Conservation (phyloP, 179 eudicot species). For the Spergularia azorica region DNA sequence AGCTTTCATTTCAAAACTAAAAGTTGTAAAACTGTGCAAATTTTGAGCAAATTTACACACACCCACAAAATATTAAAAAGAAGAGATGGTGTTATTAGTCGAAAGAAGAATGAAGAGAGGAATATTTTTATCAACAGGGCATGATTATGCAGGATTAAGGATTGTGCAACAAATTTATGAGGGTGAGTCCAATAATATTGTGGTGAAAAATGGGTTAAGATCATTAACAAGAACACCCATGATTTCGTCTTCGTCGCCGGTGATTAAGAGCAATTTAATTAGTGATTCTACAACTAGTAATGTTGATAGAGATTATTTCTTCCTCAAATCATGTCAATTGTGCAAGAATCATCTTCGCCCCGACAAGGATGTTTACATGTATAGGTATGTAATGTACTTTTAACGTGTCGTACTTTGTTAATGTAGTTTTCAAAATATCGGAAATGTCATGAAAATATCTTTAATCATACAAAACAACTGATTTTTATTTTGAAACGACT, state of each 20-base stretch:
- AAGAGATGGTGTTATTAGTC: slow-evolving; percentile 11
- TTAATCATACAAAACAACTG: too few species aligned
- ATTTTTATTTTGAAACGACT: too few species aligned
- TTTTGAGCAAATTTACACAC: background rate
- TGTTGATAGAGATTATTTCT: slow-evolving; percentile 7
- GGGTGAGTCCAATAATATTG: slow-evolving; percentile 24
- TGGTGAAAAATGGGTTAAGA: slow-evolving; percentile 32
- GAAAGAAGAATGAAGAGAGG: slow-evolving; percentile 7
- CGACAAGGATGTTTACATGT: slow-evolving; percentile 36
- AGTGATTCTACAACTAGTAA: background rate
- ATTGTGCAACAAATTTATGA: slow-evolving; percentile 24
- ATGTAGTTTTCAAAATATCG: too few species aligned
- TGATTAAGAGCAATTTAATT: slow-evolving; percentile 1
- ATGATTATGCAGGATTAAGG: slow-evolving; percentile 20
- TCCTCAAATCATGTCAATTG: slow-evolving; percentile 26
- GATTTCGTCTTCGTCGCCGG: background rate
- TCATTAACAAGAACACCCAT: slow-evolving; percentile 21
- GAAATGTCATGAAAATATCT: too few species aligned
- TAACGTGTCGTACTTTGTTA: too few species aligned
- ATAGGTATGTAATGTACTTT: slow-evolving; percentile 18
- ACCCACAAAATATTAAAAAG: background rate
- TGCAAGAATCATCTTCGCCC: slow-evolving; percentile 26
- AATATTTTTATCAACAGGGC: slow-evolving; percentile 6
- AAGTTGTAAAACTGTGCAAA: background rate
- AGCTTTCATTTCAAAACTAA: too few species aligned